A percentile compares a stretch with the other conserved stretches of the same genome.
phyloP scores from a whole-genome alignment of 345 rosid species.

The Salix arbutifolia region DNA sequence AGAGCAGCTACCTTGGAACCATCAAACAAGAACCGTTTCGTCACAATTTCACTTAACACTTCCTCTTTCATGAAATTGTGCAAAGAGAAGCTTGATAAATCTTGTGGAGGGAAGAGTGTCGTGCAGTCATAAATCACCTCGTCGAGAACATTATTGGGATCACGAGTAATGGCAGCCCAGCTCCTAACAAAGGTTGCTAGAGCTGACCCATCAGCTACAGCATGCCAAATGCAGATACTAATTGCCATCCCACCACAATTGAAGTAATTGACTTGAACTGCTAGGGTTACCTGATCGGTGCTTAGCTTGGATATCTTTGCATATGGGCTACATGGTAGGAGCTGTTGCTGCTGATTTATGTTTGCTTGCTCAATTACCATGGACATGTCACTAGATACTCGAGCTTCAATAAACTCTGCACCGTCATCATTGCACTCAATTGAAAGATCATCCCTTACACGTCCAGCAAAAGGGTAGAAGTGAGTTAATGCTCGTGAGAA shows the following conservation, averaged over 20 bases:
- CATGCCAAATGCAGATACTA: conserved; percentile 16
- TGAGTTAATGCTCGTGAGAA: not conserved
- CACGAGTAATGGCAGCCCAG: conserved; percentile 8
- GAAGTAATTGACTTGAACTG: conserved; percentile 15
- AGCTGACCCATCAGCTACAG: conserved; percentile 9
- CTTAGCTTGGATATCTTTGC: not conserved
- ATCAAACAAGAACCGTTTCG: conserved; percentile 22
- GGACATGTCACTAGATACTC: not conserved
- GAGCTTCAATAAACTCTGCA: not conserved
- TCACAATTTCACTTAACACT: not conserved
- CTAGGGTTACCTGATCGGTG: not conserved
- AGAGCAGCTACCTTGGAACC: conserved; percentile 10
- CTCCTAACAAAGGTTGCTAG: not conserved
- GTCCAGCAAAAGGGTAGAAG: conserved; percentile 9
- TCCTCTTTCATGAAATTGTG: not conserved
- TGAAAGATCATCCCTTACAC: not conserved
- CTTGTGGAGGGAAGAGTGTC: conserved; percentile 23
- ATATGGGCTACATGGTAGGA: not conserved
- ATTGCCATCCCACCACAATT: conserved; percentile 18
- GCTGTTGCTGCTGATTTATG: not conserved
- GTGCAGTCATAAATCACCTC: conserved; percentile 19
- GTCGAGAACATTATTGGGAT: not conserved
- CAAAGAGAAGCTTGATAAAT: conserved; percentile 1
- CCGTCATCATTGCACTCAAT: conserved; percentile 15
- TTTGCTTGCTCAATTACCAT: not conserved